Base-by-base conservation (phyloP, 805 yeast genomes). In the Kodamaea neixiangensis region DNA sequence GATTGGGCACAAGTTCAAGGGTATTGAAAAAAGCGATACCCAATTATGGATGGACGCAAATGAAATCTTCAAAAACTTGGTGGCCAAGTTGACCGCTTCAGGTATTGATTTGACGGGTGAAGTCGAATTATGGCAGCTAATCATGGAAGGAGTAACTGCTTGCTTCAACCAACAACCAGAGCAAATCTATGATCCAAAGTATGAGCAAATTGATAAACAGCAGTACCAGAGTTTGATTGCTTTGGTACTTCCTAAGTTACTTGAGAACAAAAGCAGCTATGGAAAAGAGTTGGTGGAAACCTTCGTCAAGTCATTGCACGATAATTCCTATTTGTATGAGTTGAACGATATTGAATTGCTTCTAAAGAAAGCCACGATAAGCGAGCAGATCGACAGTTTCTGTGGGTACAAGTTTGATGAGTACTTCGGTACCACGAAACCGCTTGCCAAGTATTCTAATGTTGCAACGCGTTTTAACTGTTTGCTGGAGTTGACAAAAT, bases 371-470 rank as follows among this genome's bases (percentile, higher is more conserved):
- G 62, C 58, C 29, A 57, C 49, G 22, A 56, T 61, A 18, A 62
- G 61, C 3, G 60, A 62, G 3, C 74, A 71, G 10, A 67, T 79
- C 3, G 64, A 62, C 59, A 9, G 58, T 84, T 3, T 63, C 76
- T 2, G 37, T 9, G 50, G 61, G 1, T 78, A 78, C 51, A 67
- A 76, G 11, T 75, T 79, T 49, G 77, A 75, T 7, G 75, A 75
- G 7, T 70, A 78, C n/a, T 81, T 77, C 58, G 94, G 94, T 0
- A 76, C 88, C 0, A 86, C 93, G 0, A 76, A 76, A 35, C 77
- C 79, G 2, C 64, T 85, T 0, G 58, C 57, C 1, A 59, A 72
- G 9, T 64, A 76, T 18, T 65, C 78, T 1, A 80, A 86, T 51
- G 68, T 70, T 10, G 54, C 63, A 5, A 74, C 87, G 34, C 77